Percentiles rank a stretch among this genome's conserved stretches.
phyloP scores from a whole-genome alignment of 2,329 filamentous ascomycete species.

The Fusarium succisae region DNA sequence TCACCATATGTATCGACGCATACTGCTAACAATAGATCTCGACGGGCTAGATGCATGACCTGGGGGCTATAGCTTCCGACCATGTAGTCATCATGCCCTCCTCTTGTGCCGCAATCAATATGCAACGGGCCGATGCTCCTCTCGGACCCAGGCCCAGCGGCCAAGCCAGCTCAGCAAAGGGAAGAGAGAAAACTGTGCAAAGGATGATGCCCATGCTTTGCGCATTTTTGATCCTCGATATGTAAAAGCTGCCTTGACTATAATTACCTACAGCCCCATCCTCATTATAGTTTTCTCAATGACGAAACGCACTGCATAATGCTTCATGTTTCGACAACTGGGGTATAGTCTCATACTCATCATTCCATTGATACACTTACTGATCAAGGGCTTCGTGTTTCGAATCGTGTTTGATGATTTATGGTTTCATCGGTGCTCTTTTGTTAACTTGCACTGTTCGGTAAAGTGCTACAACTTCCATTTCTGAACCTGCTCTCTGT shows the following conservation, averaged over 20 bases:
- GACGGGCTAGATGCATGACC: background rate
- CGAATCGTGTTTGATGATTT: background rate
- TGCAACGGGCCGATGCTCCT: conserved; percentile 38
- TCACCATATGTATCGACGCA: background rate
- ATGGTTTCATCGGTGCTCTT: background rate
- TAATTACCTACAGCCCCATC: conserved; percentile 6
- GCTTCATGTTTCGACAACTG: conserved; percentile 24
- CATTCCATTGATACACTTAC: background rate
- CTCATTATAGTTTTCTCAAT: background rate
- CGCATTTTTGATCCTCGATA: background rate
- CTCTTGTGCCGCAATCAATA: conserved; percentile 15
- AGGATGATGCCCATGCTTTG: background rate
- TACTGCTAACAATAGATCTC: background rate
- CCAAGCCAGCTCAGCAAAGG: background rate
- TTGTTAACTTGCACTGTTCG: background rate
- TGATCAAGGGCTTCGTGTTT: background rate
- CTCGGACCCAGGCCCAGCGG: background rate
- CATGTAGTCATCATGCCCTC: background rate
- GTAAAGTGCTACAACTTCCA: background rate
- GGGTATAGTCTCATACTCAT: conserved; percentile 10
- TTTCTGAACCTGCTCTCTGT: background rate
- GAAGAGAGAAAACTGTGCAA: background rate
- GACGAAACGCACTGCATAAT: conserved; percentile 29
- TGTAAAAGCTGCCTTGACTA: background rate
- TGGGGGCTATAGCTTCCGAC: background rate